Conservation (phyloP, 129 eudicot genomes). For the Dittrichia graveolens region DNA sequence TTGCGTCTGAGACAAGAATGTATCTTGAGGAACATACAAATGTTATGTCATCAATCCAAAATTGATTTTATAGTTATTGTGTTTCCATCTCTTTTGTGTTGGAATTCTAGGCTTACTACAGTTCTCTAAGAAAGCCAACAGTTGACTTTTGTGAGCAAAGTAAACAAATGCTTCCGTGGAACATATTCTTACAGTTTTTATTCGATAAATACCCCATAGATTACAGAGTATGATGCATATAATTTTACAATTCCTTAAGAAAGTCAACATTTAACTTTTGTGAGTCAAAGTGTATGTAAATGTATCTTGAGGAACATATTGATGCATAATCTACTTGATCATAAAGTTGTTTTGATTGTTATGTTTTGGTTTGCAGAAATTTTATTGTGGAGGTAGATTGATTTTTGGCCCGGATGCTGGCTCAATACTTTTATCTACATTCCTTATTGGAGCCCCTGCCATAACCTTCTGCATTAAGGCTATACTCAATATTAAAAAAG, state of each 20-base stretch:
- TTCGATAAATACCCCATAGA: no score
- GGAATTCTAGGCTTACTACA: background rate
- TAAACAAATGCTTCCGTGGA: background rate
- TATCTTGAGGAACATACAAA: background rate
- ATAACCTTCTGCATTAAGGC: slow-evolving; percentile 61
- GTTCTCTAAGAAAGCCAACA: slow-evolving; percentile 12
- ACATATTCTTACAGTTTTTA: no score
- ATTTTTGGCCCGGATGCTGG: slow-evolving; percentile 81
- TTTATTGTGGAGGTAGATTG: slow-evolving; percentile 88
- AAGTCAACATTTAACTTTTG: slow-evolving; percentile 11
- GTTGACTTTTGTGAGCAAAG: slow-evolving; percentile 21
- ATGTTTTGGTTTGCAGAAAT: slow-evolving; percentile 49
- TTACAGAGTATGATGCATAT: no score
- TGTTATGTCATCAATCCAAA: background rate
- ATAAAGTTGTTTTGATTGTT: background rate
- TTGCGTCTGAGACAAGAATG: background rate
- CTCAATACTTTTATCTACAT: slow-evolving; percentile 54
- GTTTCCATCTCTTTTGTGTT: background rate
- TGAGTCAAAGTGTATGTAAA: slow-evolving; percentile 20
- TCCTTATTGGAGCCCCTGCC: slow-evolving; percentile 70
- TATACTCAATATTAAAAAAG: slow-evolving; percentile 34
- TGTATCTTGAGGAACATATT: slow-evolving; percentile 19
- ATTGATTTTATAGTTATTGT: background rate
- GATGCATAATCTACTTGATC: background rate
- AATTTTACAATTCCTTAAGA: background rate